Evolutionary conservation across 192 early-diverging fungal species (phyloP), one percentile per base, ranked within the genome.

Genomic region (Geosiphon pyriformis): DNA sequence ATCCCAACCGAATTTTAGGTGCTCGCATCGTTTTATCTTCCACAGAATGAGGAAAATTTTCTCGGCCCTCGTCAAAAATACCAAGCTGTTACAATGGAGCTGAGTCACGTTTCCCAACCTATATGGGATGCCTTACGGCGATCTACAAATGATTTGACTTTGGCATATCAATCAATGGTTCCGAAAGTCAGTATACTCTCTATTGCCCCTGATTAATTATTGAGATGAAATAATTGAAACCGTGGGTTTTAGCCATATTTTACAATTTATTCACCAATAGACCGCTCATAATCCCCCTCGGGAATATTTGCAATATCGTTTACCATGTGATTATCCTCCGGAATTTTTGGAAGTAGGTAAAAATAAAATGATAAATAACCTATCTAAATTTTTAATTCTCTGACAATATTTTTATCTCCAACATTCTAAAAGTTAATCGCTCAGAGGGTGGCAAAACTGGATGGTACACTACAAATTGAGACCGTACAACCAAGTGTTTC

Each of bases 121-220:
- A 67, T 57, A 20, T 67, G 32, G 54, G 55, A 67, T 30, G 53
- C 65, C 20, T 67, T 67, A 57, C 22, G 31, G 25, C 37, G 34
- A 48, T 23, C 65, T n/a, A 57, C 55, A 29, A 67, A 67, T 48
- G 65, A 67, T 31, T 27, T 47, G 42, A 17, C 54, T 30, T 27
- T 34, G 4, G 54, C 53, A 3, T 37, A 55, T 15, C 20, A 57
- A 46, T 57, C 55, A 48, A 67, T 67, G 65, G 25, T 29, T 47
- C 32, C 25, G 57, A 67, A 57, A 6, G 54, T 67, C 1, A n/a
- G 29, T n/a, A 46, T 18, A 48, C 3, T 17, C 46, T 20, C 4
- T 0, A 25, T 57, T 57, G 17, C 32, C 32, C n/a, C n/a, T n/a
- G n/a, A n/a, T n/a, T n/a, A n/a, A n/a, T n/a, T n/a, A n/a, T n/a